Evolutionary conservation across 1,284 basidiomycete species (phyloP).

Genomic region (Ceratobasidium sp.): DNA sequence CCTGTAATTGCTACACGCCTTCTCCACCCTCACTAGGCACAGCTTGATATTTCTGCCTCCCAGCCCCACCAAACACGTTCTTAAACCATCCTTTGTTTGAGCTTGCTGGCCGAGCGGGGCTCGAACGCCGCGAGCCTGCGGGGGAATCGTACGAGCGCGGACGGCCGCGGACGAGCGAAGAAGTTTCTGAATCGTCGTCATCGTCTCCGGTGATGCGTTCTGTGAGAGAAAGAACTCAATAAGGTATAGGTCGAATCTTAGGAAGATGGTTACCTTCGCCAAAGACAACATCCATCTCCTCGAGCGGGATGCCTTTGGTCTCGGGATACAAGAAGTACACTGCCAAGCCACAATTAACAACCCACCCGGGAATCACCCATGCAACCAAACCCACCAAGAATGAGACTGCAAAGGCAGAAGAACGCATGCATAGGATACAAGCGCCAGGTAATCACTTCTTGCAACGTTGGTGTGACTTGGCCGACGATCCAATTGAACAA

Average conservation of each 20-base stretch:
- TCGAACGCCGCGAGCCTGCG: conserved; percentile 56
- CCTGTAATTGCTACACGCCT: conserved; percentile 30
- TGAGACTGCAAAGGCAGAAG: conserved; percentile 90
- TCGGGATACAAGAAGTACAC: conserved; percentile 65
- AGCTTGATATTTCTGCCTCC: conserved; percentile 63
- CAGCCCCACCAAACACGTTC: conserved; percentile 65
- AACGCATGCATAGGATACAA: conserved; percentile 97
- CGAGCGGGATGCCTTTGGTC: conserved; percentile 61
- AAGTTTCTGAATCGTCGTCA: conserved; percentile 79
- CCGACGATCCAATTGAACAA: conserved; percentile 92
- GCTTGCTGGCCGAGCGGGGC: conserved; percentile 47
- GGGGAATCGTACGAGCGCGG: conserved; percentile 53
- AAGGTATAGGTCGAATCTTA: conserved; percentile 44
- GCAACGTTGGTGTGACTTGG: conserved; percentile 87
- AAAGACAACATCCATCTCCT: conserved; percentile 60
- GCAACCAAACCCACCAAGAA: conserved; percentile 68
- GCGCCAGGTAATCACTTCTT: conserved; percentile 92
- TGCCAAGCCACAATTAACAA: conserved; percentile 56
- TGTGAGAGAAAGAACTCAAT: conserved; percentile 56
- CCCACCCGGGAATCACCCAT: conserved; percentile 44
- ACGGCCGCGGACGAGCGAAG: conserved; percentile 63
- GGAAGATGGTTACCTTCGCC: conserved; percentile 63
- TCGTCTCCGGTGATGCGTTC: conserved; percentile 60
- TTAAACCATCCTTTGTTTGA: conserved; percentile 63
- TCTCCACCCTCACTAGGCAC: conserved; percentile 55